These are phyloP conservation scores for Balamuthia mandrillaris DNA, from an alignment of 208 protist species.

Conservation along the genomic window DNA sequence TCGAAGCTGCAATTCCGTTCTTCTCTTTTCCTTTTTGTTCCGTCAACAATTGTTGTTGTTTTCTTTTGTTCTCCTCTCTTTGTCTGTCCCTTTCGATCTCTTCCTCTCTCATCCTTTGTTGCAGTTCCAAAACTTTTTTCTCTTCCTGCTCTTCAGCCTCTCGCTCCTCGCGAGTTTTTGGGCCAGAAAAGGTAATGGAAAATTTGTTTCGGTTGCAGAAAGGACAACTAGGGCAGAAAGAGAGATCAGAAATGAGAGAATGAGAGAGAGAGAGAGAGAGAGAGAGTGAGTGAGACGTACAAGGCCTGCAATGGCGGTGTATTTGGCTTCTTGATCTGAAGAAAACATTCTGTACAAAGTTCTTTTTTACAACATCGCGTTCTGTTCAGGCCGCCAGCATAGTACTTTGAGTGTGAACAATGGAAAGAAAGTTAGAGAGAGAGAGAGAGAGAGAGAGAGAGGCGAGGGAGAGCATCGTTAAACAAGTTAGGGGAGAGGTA, in stretches of 20 bases:
- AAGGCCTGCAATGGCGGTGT: not conserved
- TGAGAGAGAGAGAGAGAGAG: not conserved
- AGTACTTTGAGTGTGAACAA: constrained; percentile 11
- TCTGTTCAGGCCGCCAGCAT: constrained; percentile 49
- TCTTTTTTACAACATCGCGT: constrained; percentile 55
- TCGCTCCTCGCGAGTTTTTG: constrained; percentile 45
- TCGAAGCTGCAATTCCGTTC: not conserved
- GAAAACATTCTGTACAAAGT: constrained; percentile 60
- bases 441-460: not conserved
- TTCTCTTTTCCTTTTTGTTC: constrained; percentile 40
- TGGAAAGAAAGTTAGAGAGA: no score
- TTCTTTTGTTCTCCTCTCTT: no score
- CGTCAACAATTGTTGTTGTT: no score
- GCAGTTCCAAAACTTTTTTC: not conserved
- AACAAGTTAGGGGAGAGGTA: not conserved
- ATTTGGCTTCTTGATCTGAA: constrained; percentile 56
- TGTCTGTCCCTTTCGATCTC: constrained; percentile 45
- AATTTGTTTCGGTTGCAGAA: constrained; percentile 54
- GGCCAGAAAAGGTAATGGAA: constrained; percentile 38
- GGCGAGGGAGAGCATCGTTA: no score
- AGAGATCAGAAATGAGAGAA: not conserved
- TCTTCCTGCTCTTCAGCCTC: constrained; percentile 14
- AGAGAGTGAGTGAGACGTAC: not conserved
- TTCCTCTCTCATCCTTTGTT: constrained; percentile 38
- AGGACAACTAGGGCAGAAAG: constrained; percentile 32